phyloP scores from a whole-genome alignment of 768 basidiomycete species.

The Trametes gibbosa region DNA sequence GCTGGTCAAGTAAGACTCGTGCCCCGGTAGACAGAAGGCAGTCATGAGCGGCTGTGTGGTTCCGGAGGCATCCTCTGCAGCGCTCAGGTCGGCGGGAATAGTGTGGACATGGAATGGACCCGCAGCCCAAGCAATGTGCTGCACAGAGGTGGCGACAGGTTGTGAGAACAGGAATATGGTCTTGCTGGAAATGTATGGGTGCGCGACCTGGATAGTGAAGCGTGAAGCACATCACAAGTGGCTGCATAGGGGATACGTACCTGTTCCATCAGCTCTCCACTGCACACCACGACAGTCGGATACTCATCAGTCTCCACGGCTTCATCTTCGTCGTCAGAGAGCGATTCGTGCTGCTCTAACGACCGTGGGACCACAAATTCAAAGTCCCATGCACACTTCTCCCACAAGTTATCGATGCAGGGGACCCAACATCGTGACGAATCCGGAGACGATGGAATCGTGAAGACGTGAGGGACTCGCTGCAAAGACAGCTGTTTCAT shows the following conservation, averaged over 20 bases:
- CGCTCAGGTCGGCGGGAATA: conserved; percentile 58
- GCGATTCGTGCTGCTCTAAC: conserved; percentile 58
- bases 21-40: conserved; percentile 90
- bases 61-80: conserved; percentile 59
- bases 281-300: conserved; percentile 88
- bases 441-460: conserved; percentile 83
- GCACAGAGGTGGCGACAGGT: conserved; percentile 83
- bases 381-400: conserved; percentile 97
- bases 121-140: conserved; percentile 94
- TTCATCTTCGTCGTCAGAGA: conserved; percentile 48
- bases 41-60: conserved; percentile 76
- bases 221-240: neutral
- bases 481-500: conserved; percentile 30
- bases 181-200: conserved; percentile 91
- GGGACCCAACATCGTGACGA: conserved; percentile 99
- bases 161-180: conserved; percentile 93
- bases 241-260: conserved; percentile 39
- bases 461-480: conserved; percentile 93
- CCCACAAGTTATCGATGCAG: conserved; percentile 92
- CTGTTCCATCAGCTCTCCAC: conserved; percentile 94
- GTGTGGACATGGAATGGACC: conserved; percentile 86
- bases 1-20: conserved; percentile 65
- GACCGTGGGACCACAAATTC: conserved; percentile 91
- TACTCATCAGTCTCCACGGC: conserved; percentile 45
- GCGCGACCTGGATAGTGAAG: conserved; percentile 61